A percentile compares a stretch with the other conserved stretches of the same genome.
Conservation (phyloP, 208 protist species). For the Vickermania spadyakhi region DNA sequence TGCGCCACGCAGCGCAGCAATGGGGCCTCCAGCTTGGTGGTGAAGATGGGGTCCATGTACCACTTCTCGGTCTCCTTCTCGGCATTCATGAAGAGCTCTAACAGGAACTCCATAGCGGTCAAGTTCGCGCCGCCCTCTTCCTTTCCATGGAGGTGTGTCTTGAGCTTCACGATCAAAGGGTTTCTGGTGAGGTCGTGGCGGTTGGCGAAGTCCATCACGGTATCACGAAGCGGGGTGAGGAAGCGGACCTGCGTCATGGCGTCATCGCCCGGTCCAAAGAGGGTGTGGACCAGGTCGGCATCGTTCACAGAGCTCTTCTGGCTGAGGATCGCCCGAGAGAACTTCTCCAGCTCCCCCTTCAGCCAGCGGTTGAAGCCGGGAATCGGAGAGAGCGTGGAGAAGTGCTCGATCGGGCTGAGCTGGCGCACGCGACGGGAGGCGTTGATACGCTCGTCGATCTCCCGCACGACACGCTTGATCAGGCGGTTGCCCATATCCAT, state of each 20-base stretch:
- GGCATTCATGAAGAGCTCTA: slow-evolving; percentile 9
- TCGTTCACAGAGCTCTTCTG: neutral
- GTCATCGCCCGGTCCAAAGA: slow-evolving; percentile 24
- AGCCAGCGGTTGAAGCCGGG: slow-evolving; percentile 74
- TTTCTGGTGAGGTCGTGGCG: slow-evolving; percentile 9
- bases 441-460: slow-evolving; percentile 64
- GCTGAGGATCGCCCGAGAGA: slow-evolving; percentile 10
- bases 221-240: slow-evolving; percentile 24
- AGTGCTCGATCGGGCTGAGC: slow-evolving; percentile 40
- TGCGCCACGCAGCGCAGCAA: slow-evolving; percentile 53
- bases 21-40: slow-evolving; percentile 35
- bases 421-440: slow-evolving; percentile 17
- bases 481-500: slow-evolving; percentile 82
- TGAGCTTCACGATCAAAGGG: slow-evolving; percentile 5
- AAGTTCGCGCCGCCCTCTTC: slow-evolving; percentile 7
- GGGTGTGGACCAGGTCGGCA: neutral
- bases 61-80: slow-evolving; percentile 14
- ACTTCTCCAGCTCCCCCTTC: slow-evolving; percentile 27
- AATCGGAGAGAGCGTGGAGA: slow-evolving; percentile 78
- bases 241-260: slow-evolving; percentile 15
- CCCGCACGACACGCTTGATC: slow-evolving; percentile 82
- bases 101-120: slow-evolving; percentile 14
- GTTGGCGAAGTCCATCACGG: slow-evolving; percentile 18
- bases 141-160: neutral
- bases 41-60: slow-evolving; percentile 54